Evolutionary conservation across 2,329 filamentous ascomycete species (phyloP).

Genomic region (Aureobasidium musti): DNA sequence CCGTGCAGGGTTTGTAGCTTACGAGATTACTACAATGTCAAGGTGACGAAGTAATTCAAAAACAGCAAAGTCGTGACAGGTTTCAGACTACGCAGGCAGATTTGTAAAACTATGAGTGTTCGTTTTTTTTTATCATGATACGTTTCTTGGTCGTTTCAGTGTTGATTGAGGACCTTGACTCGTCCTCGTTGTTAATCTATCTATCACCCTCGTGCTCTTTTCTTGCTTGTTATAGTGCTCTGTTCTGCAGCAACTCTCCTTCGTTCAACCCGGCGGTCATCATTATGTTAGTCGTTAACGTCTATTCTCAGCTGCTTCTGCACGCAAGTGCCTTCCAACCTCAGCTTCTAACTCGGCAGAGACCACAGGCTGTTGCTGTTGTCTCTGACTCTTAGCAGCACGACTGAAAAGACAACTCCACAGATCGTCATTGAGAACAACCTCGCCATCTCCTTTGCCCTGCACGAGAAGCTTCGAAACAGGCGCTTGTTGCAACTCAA

Average conservation of each 20-base stretch:
- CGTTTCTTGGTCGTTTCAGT: too few species aligned
- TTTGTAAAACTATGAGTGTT: too few species aligned
- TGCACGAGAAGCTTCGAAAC: conserved; percentile 71
- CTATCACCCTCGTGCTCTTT: too few species aligned
- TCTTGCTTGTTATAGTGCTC: too few species aligned
- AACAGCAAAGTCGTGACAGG: too few species aligned
- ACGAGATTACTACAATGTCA: too few species aligned
- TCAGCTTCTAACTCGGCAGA: conserved; percentile 45
- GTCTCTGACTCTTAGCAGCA: conserved; percentile 38
- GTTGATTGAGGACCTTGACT: too few species aligned
- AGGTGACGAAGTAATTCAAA: too few species aligned
- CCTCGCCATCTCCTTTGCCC: conserved; percentile 71
- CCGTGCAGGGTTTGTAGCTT: too few species aligned
- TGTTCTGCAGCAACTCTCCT: background rate
- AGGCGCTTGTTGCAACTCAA: conserved; percentile 74
- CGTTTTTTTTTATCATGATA: too few species aligned
- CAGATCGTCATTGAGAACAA: conserved; percentile 74
- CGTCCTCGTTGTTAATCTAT: too few species aligned
- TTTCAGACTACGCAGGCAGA: too few species aligned
- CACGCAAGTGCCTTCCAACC: conserved; percentile 55
- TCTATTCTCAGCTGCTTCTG: conserved; percentile 57
- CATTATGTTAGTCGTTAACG: background rate
- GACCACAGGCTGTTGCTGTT: conserved; percentile 2
- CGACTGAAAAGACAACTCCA: conserved; percentile 87
- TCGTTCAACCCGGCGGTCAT: background rate